Evolutionary conservation across 2,329 filamentous ascomycete genomes (phyloP).

Genomic region (Celoporthe dispersa): DNA sequence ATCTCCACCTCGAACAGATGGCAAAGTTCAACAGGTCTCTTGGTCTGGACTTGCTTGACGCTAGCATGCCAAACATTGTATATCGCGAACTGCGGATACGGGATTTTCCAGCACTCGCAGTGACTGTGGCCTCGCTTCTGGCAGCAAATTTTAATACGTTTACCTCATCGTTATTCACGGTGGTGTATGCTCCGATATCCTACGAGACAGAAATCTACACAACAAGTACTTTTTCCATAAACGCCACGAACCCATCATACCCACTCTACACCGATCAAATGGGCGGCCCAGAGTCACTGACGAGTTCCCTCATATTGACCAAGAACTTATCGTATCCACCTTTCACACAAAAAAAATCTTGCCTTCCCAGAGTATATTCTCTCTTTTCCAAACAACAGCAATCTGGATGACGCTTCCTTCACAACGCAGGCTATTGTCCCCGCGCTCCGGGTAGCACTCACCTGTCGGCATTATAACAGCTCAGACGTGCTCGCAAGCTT

Average conservation of each 20-base stretch:
- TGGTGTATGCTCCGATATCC: neutral
- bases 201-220: neutral
- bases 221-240: neutral
- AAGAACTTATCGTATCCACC: neutral
- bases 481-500: neutral
- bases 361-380: neutral
- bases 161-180: neutral
- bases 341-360: neutral
- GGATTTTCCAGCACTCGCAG: neutral
- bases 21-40: neutral
- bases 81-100: neutral
- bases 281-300: neutral
- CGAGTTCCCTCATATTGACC: neutral
- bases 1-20: neutral
- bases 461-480: neutral
- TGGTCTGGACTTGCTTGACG: neutral
- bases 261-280: neutral
- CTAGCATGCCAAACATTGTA: neutral
- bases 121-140: neutral
- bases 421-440: neutral
- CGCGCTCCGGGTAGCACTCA: neutral
- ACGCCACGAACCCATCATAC: neutral
- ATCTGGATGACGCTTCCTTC: neutral
- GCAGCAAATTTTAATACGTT: neutral
- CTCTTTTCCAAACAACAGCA: neutral